These are phyloP conservation scores for Apophysomyces elegans DNA, from an alignment of 371 early-diverging fungal genomes.

Conservation along the genomic window DNA sequence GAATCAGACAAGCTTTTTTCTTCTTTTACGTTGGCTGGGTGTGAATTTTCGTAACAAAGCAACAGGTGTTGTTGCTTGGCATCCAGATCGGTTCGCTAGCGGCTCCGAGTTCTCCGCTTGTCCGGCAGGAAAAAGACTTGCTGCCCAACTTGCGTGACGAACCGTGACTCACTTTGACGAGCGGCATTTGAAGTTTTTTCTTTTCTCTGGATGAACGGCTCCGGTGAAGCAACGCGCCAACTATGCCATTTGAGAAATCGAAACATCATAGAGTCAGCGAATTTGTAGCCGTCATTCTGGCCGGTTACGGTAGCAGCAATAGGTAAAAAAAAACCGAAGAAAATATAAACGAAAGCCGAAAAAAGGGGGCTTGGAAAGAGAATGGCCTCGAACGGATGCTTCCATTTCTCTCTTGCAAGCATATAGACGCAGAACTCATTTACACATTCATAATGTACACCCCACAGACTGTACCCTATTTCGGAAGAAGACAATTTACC, in stretches of 20 bases:
- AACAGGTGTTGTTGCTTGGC: too few relatives aligned
- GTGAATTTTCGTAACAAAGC: too few relatives aligned
- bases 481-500: slow-evolving; percentile 83
- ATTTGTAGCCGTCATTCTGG: slow-evolving; percentile 82
- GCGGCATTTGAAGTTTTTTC: slow-evolving; percentile 4
- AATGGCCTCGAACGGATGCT: too few relatives aligned
- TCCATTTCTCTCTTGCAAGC: neutral
- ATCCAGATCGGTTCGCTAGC: too few relatives aligned
- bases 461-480: slow-evolving; percentile 75
- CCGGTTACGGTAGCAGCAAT: slow-evolving; percentile 74
- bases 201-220: neutral
- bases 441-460: neutral
- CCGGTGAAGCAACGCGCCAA: neutral
- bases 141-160: neutral
- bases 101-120: too few relatives aligned
- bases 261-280: slow-evolving; percentile 55
- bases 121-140: neutral
- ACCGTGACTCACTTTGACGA: neutral
- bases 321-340: slow-evolving; percentile 42
- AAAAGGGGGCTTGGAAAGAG: too few relatives aligned
- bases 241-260: slow-evolving; percentile 52
- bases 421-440: neutral
- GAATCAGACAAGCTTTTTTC: too few relatives aligned
- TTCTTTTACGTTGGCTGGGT: too few relatives aligned
- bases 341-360: too few relatives aligned